A percentile compares a stretch with the other conserved stretches of the same genome.
These are phyloP conservation scores for Mrakiaceae sp. DNA, from an alignment of 1,284 basidiomycete species.

Conservation along the genomic window DNA sequence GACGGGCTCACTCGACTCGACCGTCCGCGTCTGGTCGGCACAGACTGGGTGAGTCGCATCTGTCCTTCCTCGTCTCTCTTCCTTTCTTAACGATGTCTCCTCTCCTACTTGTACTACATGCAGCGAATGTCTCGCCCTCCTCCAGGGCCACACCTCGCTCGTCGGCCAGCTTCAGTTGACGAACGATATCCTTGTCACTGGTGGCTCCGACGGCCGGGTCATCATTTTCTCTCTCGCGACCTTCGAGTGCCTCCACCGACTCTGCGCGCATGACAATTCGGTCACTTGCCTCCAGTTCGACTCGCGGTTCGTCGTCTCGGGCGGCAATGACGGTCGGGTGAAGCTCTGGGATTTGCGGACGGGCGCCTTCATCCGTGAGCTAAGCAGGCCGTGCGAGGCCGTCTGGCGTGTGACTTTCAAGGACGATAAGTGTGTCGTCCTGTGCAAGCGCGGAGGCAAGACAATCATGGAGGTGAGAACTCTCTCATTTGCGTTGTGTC, in stretches of 20 bases:
- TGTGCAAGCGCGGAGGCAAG: conserved; percentile 70
- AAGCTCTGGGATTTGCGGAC: conserved; percentile 68
- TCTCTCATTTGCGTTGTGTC: background rate
- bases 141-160: conserved; percentile 87
- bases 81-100: background rate
- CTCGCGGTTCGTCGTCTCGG: conserved; percentile 48
- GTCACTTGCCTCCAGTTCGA: conserved; percentile 87
- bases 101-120: background rate
- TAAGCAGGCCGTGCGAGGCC: conserved; percentile 62
- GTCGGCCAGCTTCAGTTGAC: conserved; percentile 87
- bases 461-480: conserved; percentile 69
- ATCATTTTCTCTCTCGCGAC: conserved; percentile 71
- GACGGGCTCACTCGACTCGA: conserved; percentile 82
- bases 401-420: conserved; percentile 81
- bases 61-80: background rate
- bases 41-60: conserved; percentile 50
- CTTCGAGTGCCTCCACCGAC: conserved; percentile 38
- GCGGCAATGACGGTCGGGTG: conserved; percentile 76
- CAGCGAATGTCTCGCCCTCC: conserved; percentile 68
- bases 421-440: conserved; percentile 65
- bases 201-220: conserved; percentile 86
- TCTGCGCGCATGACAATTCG: conserved; percentile 53
- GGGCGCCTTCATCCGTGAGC: conserved; percentile 60
- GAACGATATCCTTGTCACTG: conserved; percentile 64
- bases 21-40: conserved; percentile 79